Percentiles rank a stretch among this genome's conserved stretches.
phyloP scores from a whole-genome alignment of 345 rosid species.

The Hibiscus mutabilis region DNA sequence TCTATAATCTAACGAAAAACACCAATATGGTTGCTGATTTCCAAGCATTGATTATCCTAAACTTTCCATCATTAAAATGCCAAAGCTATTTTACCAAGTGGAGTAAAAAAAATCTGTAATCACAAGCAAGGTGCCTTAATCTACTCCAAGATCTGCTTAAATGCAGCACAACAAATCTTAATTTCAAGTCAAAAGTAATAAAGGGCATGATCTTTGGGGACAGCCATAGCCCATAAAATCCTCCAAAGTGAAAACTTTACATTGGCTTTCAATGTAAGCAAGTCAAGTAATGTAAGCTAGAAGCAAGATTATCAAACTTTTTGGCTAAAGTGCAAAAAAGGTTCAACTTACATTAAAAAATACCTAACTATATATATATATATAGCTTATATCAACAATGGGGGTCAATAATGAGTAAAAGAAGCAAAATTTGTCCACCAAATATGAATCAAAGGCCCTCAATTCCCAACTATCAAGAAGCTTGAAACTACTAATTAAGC shows the following conservation, averaged over 20 bases:
- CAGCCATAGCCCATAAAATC: conserved; percentile 7
- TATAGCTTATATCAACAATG: conserved; percentile 1
- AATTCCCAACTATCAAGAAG: not conserved
- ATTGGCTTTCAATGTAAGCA: conserved; percentile 7
- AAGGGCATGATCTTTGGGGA: not conserved
- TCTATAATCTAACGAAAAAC: not conserved
- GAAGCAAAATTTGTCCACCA: not conserved
- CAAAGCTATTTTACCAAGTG: not conserved
- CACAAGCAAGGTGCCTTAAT: conserved; percentile 4
- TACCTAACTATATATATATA: not conserved
- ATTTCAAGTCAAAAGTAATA: conserved; percentile 1
- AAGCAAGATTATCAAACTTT: conserved; percentile 7
- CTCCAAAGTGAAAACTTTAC: not conserved
- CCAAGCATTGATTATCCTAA: not conserved
- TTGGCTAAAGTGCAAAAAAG: conserved; percentile 5
- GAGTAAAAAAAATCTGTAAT: not conserved
- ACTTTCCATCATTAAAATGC: not conserved
- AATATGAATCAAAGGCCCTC: not conserved
- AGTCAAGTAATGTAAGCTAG: conserved; percentile 17
- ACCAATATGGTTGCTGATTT: not conserved
- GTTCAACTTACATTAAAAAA: not conserved
- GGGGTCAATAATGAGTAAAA: conserved; percentile 4
- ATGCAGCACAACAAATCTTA: not conserved
- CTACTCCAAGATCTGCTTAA: not conserved
- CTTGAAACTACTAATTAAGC: not conserved